These are phyloP conservation scores for Carallia pectinifolia DNA, from an alignment of 345 rosid genomes.

Conservation along the genomic window DNA sequence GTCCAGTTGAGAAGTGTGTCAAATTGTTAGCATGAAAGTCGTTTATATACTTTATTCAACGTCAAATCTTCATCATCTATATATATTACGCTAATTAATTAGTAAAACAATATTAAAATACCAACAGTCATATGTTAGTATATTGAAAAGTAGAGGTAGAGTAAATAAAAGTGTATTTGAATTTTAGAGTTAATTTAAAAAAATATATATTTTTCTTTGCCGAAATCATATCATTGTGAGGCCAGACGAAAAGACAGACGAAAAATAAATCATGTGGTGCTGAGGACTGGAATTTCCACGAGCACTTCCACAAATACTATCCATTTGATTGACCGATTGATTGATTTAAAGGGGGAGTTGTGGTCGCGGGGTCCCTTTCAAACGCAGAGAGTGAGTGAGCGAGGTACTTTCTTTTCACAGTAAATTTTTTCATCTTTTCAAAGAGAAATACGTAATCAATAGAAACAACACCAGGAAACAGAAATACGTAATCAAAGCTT, in stretches of 20 bases:
- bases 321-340: slow-evolving; percentile 17
- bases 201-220: too few species aligned
- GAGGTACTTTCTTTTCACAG: background rate
- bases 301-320: slow-evolving; percentile 6
- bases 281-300: slow-evolving; percentile 19
- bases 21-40: too few species aligned
- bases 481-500: background rate
- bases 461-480: slow-evolving; percentile 14
- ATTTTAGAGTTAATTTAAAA: too few species aligned
- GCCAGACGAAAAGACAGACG: slow-evolving; percentile 18
- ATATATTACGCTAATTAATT: too few species aligned
- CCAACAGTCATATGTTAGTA: too few species aligned
- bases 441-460: background rate
- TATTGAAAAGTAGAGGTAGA: too few species aligned
- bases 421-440: background rate
- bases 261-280: slow-evolving; percentile 10
- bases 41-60: too few species aligned
- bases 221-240: background rate
- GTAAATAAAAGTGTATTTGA: too few species aligned
- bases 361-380: background rate
- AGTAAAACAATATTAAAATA: too few species aligned
- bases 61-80: too few species aligned
- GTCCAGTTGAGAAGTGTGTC: too few species aligned
- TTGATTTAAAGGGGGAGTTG: slow-evolving; percentile 1
- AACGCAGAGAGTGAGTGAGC: background rate